Base-by-base conservation (phyloP, 2,329 filamentous ascomycete genomes). In the Sporothrix protearum region DNA sequence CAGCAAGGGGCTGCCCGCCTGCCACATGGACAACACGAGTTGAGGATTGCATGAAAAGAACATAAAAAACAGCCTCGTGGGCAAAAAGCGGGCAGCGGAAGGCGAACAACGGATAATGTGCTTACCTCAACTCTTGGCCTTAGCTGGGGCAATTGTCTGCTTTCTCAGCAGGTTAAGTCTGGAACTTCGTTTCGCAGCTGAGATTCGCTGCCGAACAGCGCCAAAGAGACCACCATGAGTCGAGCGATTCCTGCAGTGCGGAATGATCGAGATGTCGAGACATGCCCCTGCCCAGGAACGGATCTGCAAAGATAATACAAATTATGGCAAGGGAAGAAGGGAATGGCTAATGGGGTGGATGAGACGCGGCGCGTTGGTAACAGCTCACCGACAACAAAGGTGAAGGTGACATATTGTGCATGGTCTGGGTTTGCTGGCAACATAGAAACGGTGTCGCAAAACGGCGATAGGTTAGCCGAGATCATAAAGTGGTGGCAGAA, bases 11-110 rank as follows among this genome's bases (percentile, higher is more conserved):
- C 42, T 53, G 63, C 22, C 51, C 39, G 71, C 68, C 42, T 71
- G 53, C 71, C 68, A 63, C 71, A 72, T 71, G 71, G 71, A 63
- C 71, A 72, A 68, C 68, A 68, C 68, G 71, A 12, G 55, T 47
- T 47, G 71, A 68, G 68, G 47, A 19, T 39, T 59, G 47, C 47
- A 19, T 53, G 8, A 39, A 28, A 25, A n/a, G n/a, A n/a, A n/a
- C n/a, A n/a, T n/a, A n/a, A 25, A 28, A 57, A 57, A 69, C n/a
- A 69, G 51, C 49, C 67, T 57, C 30, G 33, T 55, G n/a, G 47
- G 45, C 42, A 68, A n/a, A 25, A n/a, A 10, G 25, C 16, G 16
- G 39, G 64, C 19, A 55, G 10, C 9, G 16, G 12, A 68, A 53
- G 30, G 19, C 36, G n/a, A 45, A 39, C 59, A n/a, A 22, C 14